Evolutionary conservation across 2,329 filamentous ascomycete species (phyloP), one percentile per base, ranked within the genome.

Genomic region (Botryosphaeria agaves): DNA sequence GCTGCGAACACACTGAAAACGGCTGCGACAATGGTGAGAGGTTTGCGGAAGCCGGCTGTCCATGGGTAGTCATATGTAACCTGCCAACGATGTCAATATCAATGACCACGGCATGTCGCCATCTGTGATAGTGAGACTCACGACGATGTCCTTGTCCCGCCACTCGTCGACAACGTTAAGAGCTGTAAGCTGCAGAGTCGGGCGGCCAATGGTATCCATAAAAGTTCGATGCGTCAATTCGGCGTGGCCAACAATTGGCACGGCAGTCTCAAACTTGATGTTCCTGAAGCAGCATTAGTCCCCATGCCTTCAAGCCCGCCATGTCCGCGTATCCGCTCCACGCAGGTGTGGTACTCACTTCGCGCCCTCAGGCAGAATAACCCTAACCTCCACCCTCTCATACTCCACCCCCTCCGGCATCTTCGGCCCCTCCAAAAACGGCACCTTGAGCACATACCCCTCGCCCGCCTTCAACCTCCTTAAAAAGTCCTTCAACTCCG

Each of bases 351-450:
- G 25, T 6, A 65, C 77, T 62, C 66, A 85, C 70, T 72, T 76
- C 17, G 89, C 81, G 31, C 89, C 89, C 55, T 98, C 89, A 4
- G 89, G 89, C 7, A 98, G 66, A 36, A 95, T 69, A 28, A 98
- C 69, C 28, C 81, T 76, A 32, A 95, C 59, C 38, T 79, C 69
- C 31, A 93, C 66, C 40, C 77, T 69, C 45, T 77, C 79, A 45
- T 94, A 98, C 53, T 83, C 79, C 16, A 93, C 59, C 28, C 87
- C 87, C 57, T 94, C 87, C 1, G 61, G 48, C 50, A 83, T 76
- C 60, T 79, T 89, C 24, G 87, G 87, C 0, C 89, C 89, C 56
- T 95, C 84, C 7, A 98, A 60, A 59, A 98, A 89, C 5, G 89
- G 87, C 5, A 94, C 76, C 48, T 82, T 91, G 36, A 98, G 66